Evolutionary conservation across 1,284 basidiomycete genomes (phyloP).

Genomic region (Rhodofomes roseus): DNA sequence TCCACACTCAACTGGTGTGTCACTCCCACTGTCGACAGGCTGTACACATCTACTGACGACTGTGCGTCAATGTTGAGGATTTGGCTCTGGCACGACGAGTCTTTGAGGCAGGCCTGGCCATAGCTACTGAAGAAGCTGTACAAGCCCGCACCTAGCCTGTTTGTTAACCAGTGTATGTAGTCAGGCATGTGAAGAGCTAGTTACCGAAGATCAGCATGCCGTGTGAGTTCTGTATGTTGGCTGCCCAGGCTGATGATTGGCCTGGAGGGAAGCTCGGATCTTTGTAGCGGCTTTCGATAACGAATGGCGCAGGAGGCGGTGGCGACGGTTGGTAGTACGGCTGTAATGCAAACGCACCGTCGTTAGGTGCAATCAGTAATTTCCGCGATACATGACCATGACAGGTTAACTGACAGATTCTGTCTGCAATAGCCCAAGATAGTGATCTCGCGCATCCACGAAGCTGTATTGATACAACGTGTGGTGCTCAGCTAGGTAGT

Average conservation of each 20-base stretch:
- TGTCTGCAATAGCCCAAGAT: constrained; percentile 70
- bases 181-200: neutral
- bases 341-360: constrained; percentile 13
- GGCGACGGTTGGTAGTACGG: constrained; percentile 61
- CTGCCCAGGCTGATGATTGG: constrained; percentile 51
- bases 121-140: constrained; percentile 62
- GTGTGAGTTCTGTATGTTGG: constrained; percentile 49
- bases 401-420: constrained; percentile 45
- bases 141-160: constrained; percentile 52
- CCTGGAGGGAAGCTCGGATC: constrained; percentile 48
- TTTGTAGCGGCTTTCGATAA: constrained; percentile 38
- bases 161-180: neutral
- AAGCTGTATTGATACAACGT: constrained; percentile 67
- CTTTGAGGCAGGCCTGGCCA: constrained; percentile 38
- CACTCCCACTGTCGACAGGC: constrained; percentile 59
- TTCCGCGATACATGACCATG: neutral
- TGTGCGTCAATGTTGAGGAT: constrained; percentile 52
- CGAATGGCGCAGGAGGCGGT: constrained; percentile 47
- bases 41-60: constrained; percentile 53
- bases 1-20: constrained; percentile 56
- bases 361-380: neutral
- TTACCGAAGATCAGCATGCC: constrained; percentile 61
- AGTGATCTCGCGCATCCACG: constrained; percentile 60
- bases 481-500: constrained; percentile 52
- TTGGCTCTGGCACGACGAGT: constrained; percentile 54